phyloP scores from a whole-genome alignment of 1,284 basidiomycete genomes.

The Mycena sp. region DNA sequence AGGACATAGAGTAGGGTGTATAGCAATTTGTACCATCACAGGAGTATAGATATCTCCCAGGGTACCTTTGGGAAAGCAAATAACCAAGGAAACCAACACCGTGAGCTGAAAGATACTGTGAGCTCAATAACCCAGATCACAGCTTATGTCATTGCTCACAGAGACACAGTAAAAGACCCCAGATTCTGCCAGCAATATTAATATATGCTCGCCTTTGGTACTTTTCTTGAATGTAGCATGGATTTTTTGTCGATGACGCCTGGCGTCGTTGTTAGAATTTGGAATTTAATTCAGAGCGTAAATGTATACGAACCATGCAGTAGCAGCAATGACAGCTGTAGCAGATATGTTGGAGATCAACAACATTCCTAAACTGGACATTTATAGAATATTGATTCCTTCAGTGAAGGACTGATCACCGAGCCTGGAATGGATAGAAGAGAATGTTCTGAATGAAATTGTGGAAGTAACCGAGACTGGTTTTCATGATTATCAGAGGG shows the following conservation, averaged over 20 bases:
- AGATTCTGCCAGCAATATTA: conserved; percentile 14
- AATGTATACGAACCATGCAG: conserved; percentile 26
- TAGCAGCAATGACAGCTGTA: conserved; percentile 27
- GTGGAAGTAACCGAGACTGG: conserved; percentile 24
- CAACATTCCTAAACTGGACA: conserved; percentile 20
- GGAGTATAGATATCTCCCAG: conserved; percentile 30
- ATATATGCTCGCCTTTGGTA: conserved; percentile 12
- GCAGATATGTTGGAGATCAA: conserved; percentile 28
- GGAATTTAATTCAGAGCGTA: neutral
- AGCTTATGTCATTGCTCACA: conserved; percentile 3
- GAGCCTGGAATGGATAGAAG: neutral
- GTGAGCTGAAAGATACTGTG: conserved; percentile 3
- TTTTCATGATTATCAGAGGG: neutral
- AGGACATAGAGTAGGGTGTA: neutral
- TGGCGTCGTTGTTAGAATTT: neutral
- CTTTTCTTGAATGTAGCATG: neutral
- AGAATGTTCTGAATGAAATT: conserved; percentile 24
- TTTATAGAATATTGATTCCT: conserved; percentile 27
- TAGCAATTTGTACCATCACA: conserved; percentile 26
- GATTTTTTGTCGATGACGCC: neutral
- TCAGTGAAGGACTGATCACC: neutral
- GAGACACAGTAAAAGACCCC: conserved; percentile 14
- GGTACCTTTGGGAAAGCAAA: conserved; percentile 23
- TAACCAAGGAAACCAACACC: conserved; percentile 14
- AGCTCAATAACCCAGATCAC: neutral